Evolutionary conservation across 2,329 filamentous ascomycete species (phyloP).

Genomic region (Seiridium cupressi): DNA sequence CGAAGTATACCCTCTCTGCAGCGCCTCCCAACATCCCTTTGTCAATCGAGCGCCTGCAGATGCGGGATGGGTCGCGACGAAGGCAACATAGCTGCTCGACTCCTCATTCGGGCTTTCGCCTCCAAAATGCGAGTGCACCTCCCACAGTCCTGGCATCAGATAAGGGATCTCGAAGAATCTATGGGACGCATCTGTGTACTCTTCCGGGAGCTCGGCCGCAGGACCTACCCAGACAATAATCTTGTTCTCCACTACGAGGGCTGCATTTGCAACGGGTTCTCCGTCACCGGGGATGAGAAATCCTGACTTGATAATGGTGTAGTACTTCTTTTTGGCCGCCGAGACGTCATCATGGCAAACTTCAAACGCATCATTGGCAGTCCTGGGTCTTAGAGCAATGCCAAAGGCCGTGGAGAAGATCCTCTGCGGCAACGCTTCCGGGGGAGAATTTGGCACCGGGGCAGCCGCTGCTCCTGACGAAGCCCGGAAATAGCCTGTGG

Average conservation of each 20-base stretch:
- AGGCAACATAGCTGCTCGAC: constrained; percentile 13
- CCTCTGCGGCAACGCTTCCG: background rate
- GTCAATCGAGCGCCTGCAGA: constrained; percentile 29
- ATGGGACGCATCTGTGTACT: constrained; percentile 26
- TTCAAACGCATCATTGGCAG: constrained; percentile 1
- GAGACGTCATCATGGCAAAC: background rate
- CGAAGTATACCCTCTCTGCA: constrained; percentile 36
- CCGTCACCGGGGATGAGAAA: constrained; percentile 37
- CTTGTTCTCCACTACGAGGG: constrained; percentile 33
- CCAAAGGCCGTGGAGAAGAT: constrained; percentile 29
- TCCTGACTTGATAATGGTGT: constrained; percentile 31
- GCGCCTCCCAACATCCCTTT: constrained; percentile 32
- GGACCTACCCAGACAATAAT: constrained; percentile 37
- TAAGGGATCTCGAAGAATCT: constrained; percentile 24
- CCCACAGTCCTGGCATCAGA: constrained; percentile 34
- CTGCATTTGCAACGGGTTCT: constrained; percentile 27
- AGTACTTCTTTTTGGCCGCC: constrained; percentile 22
- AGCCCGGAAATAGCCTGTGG: constrained; percentile 4
- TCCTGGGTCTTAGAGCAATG: constrained; percentile 19
- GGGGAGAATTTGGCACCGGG: background rate
- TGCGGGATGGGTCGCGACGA: constrained; percentile 28
- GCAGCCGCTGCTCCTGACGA: background rate
- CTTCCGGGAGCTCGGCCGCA: constrained; percentile 21
- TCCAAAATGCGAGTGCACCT: constrained; percentile 31
- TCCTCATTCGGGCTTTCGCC: constrained; percentile 16